Evolutionary conservation across 495 filamentous ascomycete species (phyloP).

Genomic region (Clohesyomyces aquaticus): DNA sequence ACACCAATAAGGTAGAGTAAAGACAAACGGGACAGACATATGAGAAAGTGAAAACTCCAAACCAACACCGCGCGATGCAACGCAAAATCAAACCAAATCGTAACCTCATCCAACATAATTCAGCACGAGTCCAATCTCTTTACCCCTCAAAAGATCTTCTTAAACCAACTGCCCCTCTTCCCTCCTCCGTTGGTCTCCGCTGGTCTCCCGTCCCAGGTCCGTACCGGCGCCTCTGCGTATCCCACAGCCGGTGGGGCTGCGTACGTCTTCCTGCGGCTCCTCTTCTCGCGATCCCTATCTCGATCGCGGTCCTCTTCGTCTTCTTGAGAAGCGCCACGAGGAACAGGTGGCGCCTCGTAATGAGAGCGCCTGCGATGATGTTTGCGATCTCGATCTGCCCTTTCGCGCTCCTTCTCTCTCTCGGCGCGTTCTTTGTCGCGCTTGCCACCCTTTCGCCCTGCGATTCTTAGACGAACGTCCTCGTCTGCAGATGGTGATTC

Average conservation of each 20-base stretch:
- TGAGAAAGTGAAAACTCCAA: background rate
- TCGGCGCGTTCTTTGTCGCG: constrained; percentile 24
- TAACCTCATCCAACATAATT: constrained; percentile 1
- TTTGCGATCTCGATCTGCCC: constrained; percentile 22
- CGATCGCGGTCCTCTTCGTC: background rate
- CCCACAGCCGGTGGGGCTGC: constrained; percentile 17
- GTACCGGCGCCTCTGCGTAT: constrained; percentile 28
- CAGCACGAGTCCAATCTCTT: background rate
- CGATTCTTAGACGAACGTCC: constrained; percentile 35
- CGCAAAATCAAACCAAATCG: background rate
- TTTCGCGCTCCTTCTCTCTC: constrained; percentile 14
- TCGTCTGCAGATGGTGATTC: constrained; percentile 36
- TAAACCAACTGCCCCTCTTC: constrained; percentile 42
- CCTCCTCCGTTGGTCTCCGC: constrained; percentile 21
- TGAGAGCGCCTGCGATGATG: constrained; percentile 23
- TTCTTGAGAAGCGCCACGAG: constrained; percentile 5
- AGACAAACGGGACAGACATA: background rate
- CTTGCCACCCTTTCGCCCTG: constrained; percentile 28
- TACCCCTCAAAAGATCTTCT: constrained; percentile 35
- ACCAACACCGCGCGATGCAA: constrained; percentile 29
- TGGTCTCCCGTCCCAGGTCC: constrained; percentile 37
- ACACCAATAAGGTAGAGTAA: too few relatives aligned
- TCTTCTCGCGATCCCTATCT: constrained; percentile 17
- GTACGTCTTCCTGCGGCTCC: constrained; percentile 36
- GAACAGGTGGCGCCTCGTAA: constrained; percentile 11